Conservation (phyloP, 2,329 filamentous ascomycete species). For the Grosmannia serpens region DNA sequence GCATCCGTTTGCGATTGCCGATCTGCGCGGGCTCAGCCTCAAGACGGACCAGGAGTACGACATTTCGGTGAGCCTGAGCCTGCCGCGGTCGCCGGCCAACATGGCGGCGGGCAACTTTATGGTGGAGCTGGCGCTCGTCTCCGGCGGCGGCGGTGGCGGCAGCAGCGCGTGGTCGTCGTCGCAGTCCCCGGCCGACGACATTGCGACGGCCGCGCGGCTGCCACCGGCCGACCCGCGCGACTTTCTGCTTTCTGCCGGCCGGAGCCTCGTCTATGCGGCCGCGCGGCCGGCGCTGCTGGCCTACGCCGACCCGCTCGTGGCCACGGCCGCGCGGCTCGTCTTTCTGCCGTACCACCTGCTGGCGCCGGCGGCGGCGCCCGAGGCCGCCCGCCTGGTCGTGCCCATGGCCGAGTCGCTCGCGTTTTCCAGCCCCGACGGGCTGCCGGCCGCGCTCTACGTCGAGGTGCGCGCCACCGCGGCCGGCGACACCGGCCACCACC, state of each 20-base stretch:
- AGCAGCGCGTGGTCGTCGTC: neutral
- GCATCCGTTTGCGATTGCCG: slow-evolving; percentile 36
- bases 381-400: slow-evolving; percentile 53
- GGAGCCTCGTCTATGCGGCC: slow-evolving; percentile 45
- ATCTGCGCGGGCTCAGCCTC: slow-evolving; percentile 38
- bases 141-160: slow-evolving; percentile 18
- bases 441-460: slow-evolving; percentile 35
- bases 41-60: slow-evolving; percentile 74
- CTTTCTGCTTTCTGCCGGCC: slow-evolving; percentile 22
- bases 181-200: neutral
- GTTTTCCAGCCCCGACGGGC: slow-evolving; percentile 36
- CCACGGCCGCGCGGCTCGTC: slow-evolving; percentile 46
- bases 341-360: slow-evolving; percentile 60
- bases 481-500: slow-evolving; percentile 21
- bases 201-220: slow-evolving; percentile 20
- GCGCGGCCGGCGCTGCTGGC: slow-evolving; percentile 69
- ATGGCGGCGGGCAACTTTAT: slow-evolving; percentile 83
- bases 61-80: slow-evolving; percentile 58
- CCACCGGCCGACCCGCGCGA: slow-evolving; percentile 13
- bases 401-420: slow-evolving; percentile 61
- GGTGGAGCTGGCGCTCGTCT: slow-evolving; percentile 65
- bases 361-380: slow-evolving; percentile 44
- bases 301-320: slow-evolving; percentile 62
- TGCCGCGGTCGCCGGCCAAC: slow-evolving; percentile 72
- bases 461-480: slow-evolving; percentile 47